Evolutionary conservation across 306 rosid species (phyloP), one percentile per base, ranked within the genome.

Genomic region (Rosa lucieae): DNA sequence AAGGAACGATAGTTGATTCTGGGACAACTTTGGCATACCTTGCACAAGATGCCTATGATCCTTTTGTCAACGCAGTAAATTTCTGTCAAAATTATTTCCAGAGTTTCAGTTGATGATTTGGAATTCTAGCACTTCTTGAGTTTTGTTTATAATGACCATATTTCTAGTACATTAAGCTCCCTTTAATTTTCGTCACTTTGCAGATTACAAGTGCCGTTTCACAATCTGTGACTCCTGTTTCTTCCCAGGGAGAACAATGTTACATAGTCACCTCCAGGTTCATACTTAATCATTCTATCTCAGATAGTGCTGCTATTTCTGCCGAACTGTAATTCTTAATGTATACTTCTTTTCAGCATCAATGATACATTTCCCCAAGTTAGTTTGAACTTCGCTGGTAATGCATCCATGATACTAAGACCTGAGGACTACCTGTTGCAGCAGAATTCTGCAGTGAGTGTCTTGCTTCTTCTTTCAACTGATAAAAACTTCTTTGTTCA

Each of bases 11-110:
- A 61, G 58, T 92, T 78, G 97, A 92, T 78, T 89, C 97, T 13
- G 97, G 97, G 78, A 89, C 97, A 78, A 92, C 97, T 75, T 81
- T 91, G 87, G 85, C 93, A 14, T 92, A 92, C 75, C 91, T 92
- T 78, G 94, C 94, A 67, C 86, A 84, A 84, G 89, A 73, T 62
- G 97, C 97, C 55, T 92, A 85, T 74, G 86, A 85, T 67, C 90
- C 97, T 81, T 89, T 92, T 21, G 82, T 89, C 77, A 82, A 72
- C 75, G 93, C 97, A 49, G 97, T 92, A 86, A 78, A 85, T 85
- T 80, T 78, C 82, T 47, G 74, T 78, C 72, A 39, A 43, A 49
- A 32, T 67, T 37, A 40, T 74, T 77, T 67, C 35, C 75, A 20
- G 52, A 11, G 44, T 68, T 88, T 77, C 46, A 55, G 63, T 78